A percentile compares a stretch with the other conserved stretches of the same genome.
Conservation (phyloP, 1,284 basidiomycete genomes). For the Mycena citricolor region DNA sequence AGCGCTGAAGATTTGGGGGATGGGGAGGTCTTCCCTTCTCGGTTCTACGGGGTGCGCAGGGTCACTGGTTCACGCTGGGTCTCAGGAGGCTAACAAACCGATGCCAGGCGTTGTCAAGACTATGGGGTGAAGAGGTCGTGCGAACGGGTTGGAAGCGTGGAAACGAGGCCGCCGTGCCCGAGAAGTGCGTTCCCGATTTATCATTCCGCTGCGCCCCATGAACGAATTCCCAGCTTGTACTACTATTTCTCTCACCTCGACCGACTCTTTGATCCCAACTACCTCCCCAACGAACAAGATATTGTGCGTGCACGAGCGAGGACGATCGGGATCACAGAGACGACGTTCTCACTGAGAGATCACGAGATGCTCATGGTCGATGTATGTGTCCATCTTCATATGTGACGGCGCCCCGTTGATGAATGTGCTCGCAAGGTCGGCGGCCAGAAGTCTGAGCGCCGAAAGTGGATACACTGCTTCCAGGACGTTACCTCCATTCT, state of each 20-base stretch:
- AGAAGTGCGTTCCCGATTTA: slow-evolving; percentile 62
- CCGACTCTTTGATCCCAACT: slow-evolving; percentile 74
- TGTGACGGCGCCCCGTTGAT: not conserved
- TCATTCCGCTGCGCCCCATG: not conserved
- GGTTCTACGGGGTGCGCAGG: slow-evolving; percentile 14
- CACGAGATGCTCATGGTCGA: slow-evolving; percentile 87
- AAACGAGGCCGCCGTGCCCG: slow-evolving; percentile 86
- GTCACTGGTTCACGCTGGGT: too few species aligned
- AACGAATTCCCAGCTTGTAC: slow-evolving; percentile 41
- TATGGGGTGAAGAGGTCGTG: slow-evolving; percentile 82
- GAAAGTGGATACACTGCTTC: slow-evolving; percentile 90
- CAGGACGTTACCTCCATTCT: slow-evolving; percentile 86
- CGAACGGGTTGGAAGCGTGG: slow-evolving; percentile 73
- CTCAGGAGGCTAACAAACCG: too few species aligned
- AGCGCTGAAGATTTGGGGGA: slow-evolving; percentile 73
- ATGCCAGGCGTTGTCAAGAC: slow-evolving; percentile 59
- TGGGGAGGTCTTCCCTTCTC: slow-evolving; percentile 72
- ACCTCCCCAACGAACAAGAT: slow-evolving; percentile 77
- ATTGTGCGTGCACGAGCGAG: slow-evolving; percentile 85
- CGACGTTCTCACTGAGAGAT: slow-evolving; percentile 73
- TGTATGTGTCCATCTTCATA: slow-evolving; percentile 31
- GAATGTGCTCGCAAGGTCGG: slow-evolving; percentile 53
- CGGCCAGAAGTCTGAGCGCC: slow-evolving; percentile 85
- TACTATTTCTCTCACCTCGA: slow-evolving; percentile 82
- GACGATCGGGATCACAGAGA: slow-evolving; percentile 95